phyloP scores from a whole-genome alignment of 805 yeast genomes.

The Metschnikowia reukaufii region DNA sequence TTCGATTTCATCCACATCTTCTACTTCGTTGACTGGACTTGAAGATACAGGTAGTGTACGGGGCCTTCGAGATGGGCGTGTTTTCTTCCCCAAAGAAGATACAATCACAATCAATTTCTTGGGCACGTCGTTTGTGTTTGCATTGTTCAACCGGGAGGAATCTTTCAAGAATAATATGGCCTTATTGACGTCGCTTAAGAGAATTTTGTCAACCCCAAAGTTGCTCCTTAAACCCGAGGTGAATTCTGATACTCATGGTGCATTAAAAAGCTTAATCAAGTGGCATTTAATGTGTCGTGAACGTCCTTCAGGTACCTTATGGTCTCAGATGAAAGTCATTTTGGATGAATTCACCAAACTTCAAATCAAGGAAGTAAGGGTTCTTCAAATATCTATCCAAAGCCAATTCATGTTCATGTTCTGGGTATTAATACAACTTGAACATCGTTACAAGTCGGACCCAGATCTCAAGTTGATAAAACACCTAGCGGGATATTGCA shows the following conservation, averaged over 20 bases:
- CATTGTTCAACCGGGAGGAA: conserved; percentile 24
- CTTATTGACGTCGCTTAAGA: conserved; percentile 23
- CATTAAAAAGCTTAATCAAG: conserved; percentile 24
- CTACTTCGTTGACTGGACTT: conserved; percentile 12
- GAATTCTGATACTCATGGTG: conserved; percentile 18
- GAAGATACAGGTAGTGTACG: conserved; percentile 4
- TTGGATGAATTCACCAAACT: conserved; percentile 20
- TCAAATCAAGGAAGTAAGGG: conserved; percentile 17
- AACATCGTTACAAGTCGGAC: neutral
- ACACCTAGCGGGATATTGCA: conserved; percentile 2
- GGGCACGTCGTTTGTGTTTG: conserved; percentile 26
- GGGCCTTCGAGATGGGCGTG: conserved; percentile 15
- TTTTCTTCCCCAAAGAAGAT: conserved; percentile 14
- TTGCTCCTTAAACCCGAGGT: conserved; percentile 1
- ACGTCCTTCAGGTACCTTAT: conserved; percentile 21
- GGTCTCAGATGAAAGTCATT: conserved; percentile 16
- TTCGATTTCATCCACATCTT: neutral
- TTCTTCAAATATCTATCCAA: conserved; percentile 11
- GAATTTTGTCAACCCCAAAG: conserved; percentile 16
- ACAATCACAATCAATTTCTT: conserved; percentile 14
- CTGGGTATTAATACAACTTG: conserved; percentile 13
- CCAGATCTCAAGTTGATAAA: neutral
- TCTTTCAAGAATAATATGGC: conserved; percentile 20
- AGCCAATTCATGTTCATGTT: conserved; percentile 15
- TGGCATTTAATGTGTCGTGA: conserved; percentile 38